Conservation (phyloP, 306 rosid species). For the Dalbergia cultrata region DNA sequence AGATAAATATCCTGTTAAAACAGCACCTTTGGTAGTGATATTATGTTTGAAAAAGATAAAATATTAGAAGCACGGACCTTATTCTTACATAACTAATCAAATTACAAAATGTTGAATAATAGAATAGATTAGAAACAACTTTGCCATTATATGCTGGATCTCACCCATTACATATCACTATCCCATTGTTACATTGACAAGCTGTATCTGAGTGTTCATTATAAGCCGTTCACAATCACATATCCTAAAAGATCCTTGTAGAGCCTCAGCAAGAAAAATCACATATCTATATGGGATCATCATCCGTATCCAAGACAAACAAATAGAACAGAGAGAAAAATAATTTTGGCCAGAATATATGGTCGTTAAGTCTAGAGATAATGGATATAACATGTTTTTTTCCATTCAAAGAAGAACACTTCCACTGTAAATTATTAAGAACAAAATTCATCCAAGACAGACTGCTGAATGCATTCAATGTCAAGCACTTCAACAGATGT, state of each 20-base stretch:
- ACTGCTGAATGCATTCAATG: background rate
- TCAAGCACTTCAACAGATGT: too few species aligned
- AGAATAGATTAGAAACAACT: background rate
- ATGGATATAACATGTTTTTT: background rate
- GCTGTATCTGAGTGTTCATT: background rate
- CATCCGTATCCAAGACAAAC: background rate
- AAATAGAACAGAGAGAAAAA: background rate
- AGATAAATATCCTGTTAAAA: slow-evolving; percentile 10
- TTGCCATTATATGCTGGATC: slow-evolving; percentile 2
- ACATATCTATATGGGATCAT: background rate
- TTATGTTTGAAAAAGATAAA: slow-evolving; percentile 18
- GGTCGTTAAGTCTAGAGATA: background rate
- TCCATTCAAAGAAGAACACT: background rate
- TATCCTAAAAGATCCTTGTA: slow-evolving; percentile 1
- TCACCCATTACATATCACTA: slow-evolving; percentile 1
- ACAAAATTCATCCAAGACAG: background rate
- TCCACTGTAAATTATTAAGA: background rate
- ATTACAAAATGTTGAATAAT: background rate
- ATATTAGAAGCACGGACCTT: slow-evolving; percentile 4
- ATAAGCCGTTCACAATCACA: slow-evolving; percentile 13
- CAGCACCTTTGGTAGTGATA: slow-evolving; percentile 11
- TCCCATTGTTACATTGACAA: background rate
- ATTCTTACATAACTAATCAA: slow-evolving; percentile 10
- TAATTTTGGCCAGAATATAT: background rate
- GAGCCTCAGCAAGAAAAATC: slow-evolving; percentile 22